A percentile compares a stretch with the other conserved stretches of the same genome.
These are phyloP conservation scores for Sugiyamaella marilandica DNA, from an alignment of 805 yeast species.

Conservation along the genomic window DNA sequence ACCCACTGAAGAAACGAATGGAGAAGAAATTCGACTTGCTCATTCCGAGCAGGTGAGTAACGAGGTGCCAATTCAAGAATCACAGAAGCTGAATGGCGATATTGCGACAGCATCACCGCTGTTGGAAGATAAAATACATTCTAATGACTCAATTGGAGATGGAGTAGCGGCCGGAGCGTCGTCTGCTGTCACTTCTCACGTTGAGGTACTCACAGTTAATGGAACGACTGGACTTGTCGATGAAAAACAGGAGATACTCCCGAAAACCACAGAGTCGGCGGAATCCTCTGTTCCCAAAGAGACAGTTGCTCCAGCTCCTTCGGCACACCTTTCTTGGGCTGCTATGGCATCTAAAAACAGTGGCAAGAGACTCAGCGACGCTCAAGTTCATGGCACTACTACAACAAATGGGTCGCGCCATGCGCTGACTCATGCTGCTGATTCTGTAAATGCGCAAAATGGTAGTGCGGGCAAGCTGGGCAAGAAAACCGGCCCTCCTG, in stretches of 20 bases:
- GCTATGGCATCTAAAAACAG: conserved; percentile 13
- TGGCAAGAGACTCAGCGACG: conserved; percentile 5
- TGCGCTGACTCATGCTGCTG: conserved; percentile 11
- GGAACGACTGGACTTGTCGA: background rate
- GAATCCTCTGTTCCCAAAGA: background rate
- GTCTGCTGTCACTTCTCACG: background rate
- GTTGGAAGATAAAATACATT: background rate
- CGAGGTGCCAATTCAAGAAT: background rate
- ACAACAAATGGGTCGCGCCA: conserved; percentile 15
- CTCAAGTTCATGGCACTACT: conserved; percentile 12
- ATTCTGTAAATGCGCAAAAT: conserved; percentile 14
- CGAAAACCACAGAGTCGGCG: background rate
- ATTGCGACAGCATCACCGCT: background rate
- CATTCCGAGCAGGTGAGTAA: no score
- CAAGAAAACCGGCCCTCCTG: conserved; percentile 13
- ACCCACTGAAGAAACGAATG: background rate
- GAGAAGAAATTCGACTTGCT: background rate
- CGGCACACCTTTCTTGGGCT: conserved; percentile 19
- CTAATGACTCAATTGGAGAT: background rate
- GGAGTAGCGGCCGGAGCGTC: background rate
- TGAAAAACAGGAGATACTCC: no score
- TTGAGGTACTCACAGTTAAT: background rate
- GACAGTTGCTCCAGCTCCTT: background rate
- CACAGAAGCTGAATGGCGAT: background rate
- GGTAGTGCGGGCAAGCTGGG: conserved; percentile 9